These are phyloP conservation scores for Penicillium flavigenum DNA, from an alignment of 495 filamentous ascomycete species.

Conservation along the genomic window DNA sequence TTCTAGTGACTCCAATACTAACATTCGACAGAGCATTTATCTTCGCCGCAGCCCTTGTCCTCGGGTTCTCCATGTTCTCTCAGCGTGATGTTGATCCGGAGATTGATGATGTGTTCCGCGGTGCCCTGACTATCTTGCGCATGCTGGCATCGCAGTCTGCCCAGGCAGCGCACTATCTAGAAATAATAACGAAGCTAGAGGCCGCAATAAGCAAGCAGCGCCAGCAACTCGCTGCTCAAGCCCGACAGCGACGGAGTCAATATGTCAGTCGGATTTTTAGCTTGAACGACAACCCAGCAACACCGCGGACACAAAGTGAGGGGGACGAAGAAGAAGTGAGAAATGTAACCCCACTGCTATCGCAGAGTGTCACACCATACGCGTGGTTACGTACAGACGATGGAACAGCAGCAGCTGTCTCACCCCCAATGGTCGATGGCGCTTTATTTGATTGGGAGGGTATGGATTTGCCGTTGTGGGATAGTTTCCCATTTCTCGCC, in stretches of 20 bases:
- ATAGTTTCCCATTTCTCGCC: slow-evolving; percentile 41
- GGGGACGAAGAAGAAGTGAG: slow-evolving; percentile 13
- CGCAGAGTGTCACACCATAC: slow-evolving; percentile 15
- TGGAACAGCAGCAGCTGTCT: slow-evolving; percentile 16
- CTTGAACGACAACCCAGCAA: slow-evolving; percentile 21
- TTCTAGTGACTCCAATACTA: not conserved
- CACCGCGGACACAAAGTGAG: slow-evolving; percentile 11
- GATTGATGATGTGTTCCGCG: slow-evolving; percentile 34
- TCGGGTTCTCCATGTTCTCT: slow-evolving; percentile 46
- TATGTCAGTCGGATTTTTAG: slow-evolving; percentile 44
- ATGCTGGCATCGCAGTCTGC: slow-evolving; percentile 37
- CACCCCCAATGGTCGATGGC: slow-evolving; percentile 21
- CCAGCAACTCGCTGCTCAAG: slow-evolving; percentile 30
- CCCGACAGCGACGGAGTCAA: slow-evolving; percentile 31
- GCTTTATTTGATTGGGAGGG: slow-evolving; percentile 32
- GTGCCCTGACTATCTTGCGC: slow-evolving; percentile 33
- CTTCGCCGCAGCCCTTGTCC: slow-evolving; percentile 43
- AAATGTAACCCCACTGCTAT: slow-evolving; percentile 9
- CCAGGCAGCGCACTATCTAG: slow-evolving; percentile 43
- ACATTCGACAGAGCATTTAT: slow-evolving; percentile 36
- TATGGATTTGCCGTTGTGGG: slow-evolving; percentile 38
- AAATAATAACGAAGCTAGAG: slow-evolving; percentile 36
- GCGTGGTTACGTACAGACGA: slow-evolving; percentile 25
- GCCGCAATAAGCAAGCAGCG: slow-evolving; percentile 37
- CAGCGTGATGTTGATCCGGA: slow-evolving; percentile 34